Evolutionary conservation across 441 rosid genomes (phyloP).

Genomic region (Syzygium syzygioides): DNA sequence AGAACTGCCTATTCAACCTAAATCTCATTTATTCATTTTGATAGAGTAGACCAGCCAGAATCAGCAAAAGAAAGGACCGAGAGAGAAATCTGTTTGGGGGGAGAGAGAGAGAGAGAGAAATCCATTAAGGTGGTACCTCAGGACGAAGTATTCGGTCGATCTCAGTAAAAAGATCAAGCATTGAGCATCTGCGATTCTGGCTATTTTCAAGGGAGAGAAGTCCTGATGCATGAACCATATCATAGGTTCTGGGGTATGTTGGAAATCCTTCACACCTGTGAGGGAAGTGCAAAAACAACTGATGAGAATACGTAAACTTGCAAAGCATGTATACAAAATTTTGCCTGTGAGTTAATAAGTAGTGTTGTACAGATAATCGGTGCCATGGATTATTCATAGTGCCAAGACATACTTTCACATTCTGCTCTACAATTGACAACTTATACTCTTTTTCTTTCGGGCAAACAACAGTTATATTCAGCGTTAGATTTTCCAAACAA

Average conservation of each 20-base stretch:
- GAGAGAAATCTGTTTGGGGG: not conserved
- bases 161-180: slow-evolving; percentile 63
- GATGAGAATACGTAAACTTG: not conserved
- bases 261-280: slow-evolving; percentile 98
- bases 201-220: slow-evolving; percentile 58
- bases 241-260: slow-evolving; percentile 89
- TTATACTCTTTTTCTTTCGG: not conserved
- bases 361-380: not conserved
- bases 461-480: not conserved
- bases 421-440: not conserved
- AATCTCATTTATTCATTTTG: not conserved
- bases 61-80: not conserved
- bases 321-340: not conserved
- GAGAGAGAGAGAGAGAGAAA: not conserved
- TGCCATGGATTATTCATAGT: not conserved
- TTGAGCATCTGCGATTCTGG: slow-evolving; percentile 46
- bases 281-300: not conserved
- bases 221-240: slow-evolving; percentile 87
- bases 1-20: not conserved
- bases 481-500: not conserved
- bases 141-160: slow-evolving; percentile 94
- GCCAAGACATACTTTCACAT: not conserved
- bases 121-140: slow-evolving; percentile 61
- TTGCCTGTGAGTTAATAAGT: not conserved
- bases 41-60: not conserved